phyloP scores from a whole-genome alignment of 306 rosid genomes.

The Quercus wislizeni region DNA sequence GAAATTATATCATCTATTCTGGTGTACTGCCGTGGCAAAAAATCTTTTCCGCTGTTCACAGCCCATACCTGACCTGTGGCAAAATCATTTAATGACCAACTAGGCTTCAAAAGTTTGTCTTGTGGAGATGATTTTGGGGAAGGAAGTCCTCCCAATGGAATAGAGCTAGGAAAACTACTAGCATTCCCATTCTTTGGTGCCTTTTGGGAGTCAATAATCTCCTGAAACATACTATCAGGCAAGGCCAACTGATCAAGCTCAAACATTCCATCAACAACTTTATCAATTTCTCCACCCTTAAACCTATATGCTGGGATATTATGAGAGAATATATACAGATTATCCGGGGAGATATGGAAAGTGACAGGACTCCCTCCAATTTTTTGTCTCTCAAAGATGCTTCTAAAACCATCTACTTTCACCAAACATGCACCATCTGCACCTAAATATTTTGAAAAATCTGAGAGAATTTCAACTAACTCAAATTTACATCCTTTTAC shows the following conservation, averaged over 20 bases:
- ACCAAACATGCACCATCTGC: conserved; percentile 7
- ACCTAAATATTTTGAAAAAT: conserved; percentile 23
- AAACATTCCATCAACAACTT: conserved; percentile 10
- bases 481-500: conserved; percentile 1
- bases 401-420: conserved; percentile 16
- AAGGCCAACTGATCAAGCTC: conserved; percentile 16
- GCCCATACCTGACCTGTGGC: conserved; percentile 19
- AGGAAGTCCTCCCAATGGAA: background rate
- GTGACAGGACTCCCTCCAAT: conserved; percentile 12
- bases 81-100: conserved; percentile 10
- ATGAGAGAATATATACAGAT: conserved; percentile 25
- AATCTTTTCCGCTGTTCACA: background rate
- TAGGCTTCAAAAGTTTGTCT: background rate
- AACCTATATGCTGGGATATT: conserved; percentile 18
- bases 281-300: conserved; percentile 16
- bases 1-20: conserved; percentile 4
- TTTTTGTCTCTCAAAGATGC: conserved; percentile 8
- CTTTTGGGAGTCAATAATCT: background rate
- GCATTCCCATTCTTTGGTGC: background rate
- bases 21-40: conserved; percentile 10
- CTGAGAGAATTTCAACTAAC: conserved; percentile 21
- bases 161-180: too few species aligned
- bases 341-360: conserved; percentile 1
- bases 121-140: background rate
- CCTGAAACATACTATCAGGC: conserved; percentile 4